Evolutionary conservation across 495 filamentous ascomycete genomes (phyloP), one percentile per base, ranked within the genome.

Genomic region (Neurospora cerealis): DNA sequence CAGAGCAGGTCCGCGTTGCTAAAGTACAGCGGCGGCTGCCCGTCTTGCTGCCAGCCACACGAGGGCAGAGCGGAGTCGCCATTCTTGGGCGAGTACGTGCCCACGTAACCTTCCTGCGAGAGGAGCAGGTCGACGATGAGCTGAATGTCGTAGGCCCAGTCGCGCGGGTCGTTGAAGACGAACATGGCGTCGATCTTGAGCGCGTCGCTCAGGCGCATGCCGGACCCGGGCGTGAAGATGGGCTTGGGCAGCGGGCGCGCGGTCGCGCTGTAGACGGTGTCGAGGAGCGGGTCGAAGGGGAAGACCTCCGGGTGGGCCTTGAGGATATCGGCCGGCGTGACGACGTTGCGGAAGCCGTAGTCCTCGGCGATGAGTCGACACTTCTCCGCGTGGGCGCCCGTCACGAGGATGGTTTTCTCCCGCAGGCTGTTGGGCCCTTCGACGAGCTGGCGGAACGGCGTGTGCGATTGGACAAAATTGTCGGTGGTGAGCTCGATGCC

Each of bases 381-480:
- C 69, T 88, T 86, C 69, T 92, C 91, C 21, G 89, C 88, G 75
- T 94, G 90, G 5, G 95, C 94, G 21, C 96, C 96, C 7, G 91
- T 89, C 4, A 97, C 92, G 44, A 97, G 83, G 32, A 98, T 86
- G 41, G 89, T 91, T 82, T 93, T 93, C 72, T 94, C 87, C 73
- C 89, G 46, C 2, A 81, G 70, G 66, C 75, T 72, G 10, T 72
- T 46, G 10, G 75, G 72, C 13, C 46, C 73, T 37, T 82, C 76
- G 41, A 88, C 82, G 1, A 90, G 84, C 76, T 85, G 77, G 72
- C 85, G 89, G 92, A 98, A 97, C 19, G 94, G 95, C 9, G 95
- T 97, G 83, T 98, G 95, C 41, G 93, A 93, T 79, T 94, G 96
- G 80, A 97, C 95, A 83, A 97, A 97, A 77, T 97, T 94, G 48